A percentile compares a stretch with the other conserved stretches of the same genome.
Conservation (phyloP, 345 rosid species). For the Reutealis trisperma region DNA sequence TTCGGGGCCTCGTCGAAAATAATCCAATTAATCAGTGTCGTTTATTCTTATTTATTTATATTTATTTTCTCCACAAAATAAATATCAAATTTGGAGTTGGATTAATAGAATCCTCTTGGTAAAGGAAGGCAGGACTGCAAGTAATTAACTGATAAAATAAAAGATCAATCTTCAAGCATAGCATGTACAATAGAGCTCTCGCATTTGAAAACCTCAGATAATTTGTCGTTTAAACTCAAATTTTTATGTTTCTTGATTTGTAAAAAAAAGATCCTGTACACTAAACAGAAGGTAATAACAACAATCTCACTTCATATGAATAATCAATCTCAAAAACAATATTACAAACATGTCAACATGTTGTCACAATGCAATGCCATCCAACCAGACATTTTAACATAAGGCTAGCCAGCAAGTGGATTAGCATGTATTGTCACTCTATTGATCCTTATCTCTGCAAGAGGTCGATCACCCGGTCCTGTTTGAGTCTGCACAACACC, state of each 20-base stretch:
- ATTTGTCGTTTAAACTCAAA: not conserved
- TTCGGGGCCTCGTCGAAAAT: too few species aligned
- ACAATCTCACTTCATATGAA: not conserved
- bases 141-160: too few species aligned
- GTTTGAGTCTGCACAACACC: constrained; percentile 70
- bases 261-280: not conserved
- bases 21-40: too few species aligned
- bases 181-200: not conserved
- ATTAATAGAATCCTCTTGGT: too few species aligned
- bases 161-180: not conserved
- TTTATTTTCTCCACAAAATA: too few species aligned
- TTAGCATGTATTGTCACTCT: constrained; percentile 95
- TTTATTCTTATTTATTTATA: too few species aligned
- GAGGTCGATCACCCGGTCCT: constrained; percentile 89
- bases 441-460: constrained; percentile 93
- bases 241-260: not conserved
- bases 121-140: too few species aligned
- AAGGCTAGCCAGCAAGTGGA: constrained; percentile 83
- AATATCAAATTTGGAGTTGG: too few species aligned
- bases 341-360: constrained; percentile 6
- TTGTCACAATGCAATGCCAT: not conserved
- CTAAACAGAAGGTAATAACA: not conserved
- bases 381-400: not conserved
- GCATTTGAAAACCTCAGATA: not conserved
- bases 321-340: not conserved